Percentiles rank a stretch among this genome's conserved stretches.
These are phyloP conservation scores for Backusella macrospora DNA, from an alignment of 192 early-diverging fungal species.

Conservation along the genomic window DNA sequence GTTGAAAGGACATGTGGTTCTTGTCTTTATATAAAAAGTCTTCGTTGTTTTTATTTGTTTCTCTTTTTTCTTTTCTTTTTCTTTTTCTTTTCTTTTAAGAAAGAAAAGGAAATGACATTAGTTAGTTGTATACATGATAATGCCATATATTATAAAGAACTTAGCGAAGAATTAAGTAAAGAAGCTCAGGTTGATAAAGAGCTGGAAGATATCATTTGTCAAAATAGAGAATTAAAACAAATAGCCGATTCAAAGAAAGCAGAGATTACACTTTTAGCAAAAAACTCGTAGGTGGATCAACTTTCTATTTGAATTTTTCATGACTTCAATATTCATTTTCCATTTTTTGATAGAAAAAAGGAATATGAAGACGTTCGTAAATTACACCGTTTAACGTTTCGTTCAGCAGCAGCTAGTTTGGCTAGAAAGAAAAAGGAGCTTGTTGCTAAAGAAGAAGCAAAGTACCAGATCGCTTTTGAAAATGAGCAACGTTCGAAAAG, in stretches of 20 bases:
- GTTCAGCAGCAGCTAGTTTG: constrained; percentile 29
- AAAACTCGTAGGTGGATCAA: constrained; percentile 1
- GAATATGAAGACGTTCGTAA: constrained; percentile 35
- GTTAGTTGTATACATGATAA: constrained; percentile 20
- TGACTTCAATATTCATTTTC: neutral
- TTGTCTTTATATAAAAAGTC: constrained; percentile 3
- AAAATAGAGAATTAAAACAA: neutral
- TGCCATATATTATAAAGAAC: constrained; percentile 6
- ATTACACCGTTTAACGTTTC: constrained; percentile 24
- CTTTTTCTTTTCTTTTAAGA: neutral
- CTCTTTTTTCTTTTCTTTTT: neutral
- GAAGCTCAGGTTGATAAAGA: neutral
- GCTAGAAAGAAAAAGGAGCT: constrained; percentile 30
- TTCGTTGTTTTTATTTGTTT: neutral
- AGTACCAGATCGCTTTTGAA: constrained; percentile 39
- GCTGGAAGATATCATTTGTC: neutral
- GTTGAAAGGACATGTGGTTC: constrained; percentile 8
- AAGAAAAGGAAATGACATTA: constrained; percentile 2
- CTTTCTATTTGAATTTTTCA: neutral
- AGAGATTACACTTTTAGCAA: constrained; percentile 7
- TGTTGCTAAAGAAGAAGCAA: constrained; percentile 32
- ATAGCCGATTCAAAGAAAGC: neutral
- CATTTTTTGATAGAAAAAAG: constrained; percentile 28
- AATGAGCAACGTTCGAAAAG: constrained; percentile 25
- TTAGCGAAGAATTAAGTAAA: neutral